Conservation (phyloP, 2,329 filamentous ascomycete genomes). For the Verticillium klebahnii region DNA sequence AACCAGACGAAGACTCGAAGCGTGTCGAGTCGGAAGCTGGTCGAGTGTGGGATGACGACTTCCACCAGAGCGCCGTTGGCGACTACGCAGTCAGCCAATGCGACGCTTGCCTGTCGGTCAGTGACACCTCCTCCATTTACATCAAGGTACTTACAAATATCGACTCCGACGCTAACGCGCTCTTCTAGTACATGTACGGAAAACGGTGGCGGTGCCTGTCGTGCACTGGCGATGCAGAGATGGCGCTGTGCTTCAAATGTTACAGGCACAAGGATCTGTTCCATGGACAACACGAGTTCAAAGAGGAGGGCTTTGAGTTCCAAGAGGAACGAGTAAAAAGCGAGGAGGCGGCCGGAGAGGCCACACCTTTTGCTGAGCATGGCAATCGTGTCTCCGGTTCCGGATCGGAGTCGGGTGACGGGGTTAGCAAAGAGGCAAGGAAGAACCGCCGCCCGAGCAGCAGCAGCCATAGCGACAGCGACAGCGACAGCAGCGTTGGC, state of each 20-base stretch:
- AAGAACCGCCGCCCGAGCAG: neutral
- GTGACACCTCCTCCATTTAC: neutral
- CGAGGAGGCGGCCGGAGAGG: neutral
- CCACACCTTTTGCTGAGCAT: neutral
- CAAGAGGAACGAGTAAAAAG: neutral
- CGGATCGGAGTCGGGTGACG: neutral
- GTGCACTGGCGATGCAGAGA: neutral
- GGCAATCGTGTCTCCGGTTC: neutral
- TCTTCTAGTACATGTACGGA: neutral
- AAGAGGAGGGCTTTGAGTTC: neutral
- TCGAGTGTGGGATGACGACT: constrained; percentile 6
- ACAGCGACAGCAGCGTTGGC: neutral
- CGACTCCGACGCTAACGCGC: neutral
- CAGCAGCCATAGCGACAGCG: neutral
- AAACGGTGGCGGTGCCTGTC: neutral
- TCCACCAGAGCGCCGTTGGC: constrained; percentile 1
- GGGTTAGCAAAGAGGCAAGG: neutral
- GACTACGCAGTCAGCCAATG: neutral
- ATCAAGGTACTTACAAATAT: neutral
- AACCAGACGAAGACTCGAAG: neutral
- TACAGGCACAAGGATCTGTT: neutral
- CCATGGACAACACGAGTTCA: constrained; percentile 1
- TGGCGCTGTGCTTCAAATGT: constrained; percentile 5
- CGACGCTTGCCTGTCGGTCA: constrained; percentile 2
- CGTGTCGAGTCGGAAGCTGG: neutral